Base-by-base conservation (phyloP, 257 asterid species). In the Penstemon barbatus region DNA sequence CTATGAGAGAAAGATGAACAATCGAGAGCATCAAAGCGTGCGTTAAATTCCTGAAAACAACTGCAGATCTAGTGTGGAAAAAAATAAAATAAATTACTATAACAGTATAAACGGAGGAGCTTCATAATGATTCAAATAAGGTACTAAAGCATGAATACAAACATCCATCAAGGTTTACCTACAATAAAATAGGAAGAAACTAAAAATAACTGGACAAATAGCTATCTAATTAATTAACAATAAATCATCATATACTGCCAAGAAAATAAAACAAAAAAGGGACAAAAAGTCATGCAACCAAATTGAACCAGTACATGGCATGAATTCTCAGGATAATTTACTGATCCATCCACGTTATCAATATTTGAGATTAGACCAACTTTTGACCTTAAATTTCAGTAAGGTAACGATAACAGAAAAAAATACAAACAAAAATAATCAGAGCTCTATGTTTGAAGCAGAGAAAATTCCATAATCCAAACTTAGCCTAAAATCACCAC, bases 21-120 rank as follows among this genome's bases (percentile, higher is more conserved):
- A 53, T 46, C 75, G 57, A 71, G 37, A 52, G 71, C 77, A 75
- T 79, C 79, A 57, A 67, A 74, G 53, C 64, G 3, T 51, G 19
- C 33, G 33, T 25, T 51, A 51, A 3, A 51, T 11, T 51, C 57
- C 57, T 51, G 33, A 25, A 25, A 25, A 25, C 33, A 25, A 25
- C 33, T 25, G 33, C 33, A 0, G 2, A 25, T 25, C 33, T 25
- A 25, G 33, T 1, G 33, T 25, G 2, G 33, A 25, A 25, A 25
- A 25, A 25, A 1, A 25, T 25, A 25, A 25, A 25, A 25, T 25
- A 25, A 50, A 57, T 39, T 68, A 67, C 45, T 65, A 37, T 69
- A 71, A 70, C 53, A 65, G 18, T 62, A 63, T 2, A 25, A 25
- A 25, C 33, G 54, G 68, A 63, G 61, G 50, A 43, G 67, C 13